These are phyloP conservation scores for Aspergillus homomorphus DNA, from an alignment of 495 filamentous ascomycete genomes.

Conservation along the genomic window DNA sequence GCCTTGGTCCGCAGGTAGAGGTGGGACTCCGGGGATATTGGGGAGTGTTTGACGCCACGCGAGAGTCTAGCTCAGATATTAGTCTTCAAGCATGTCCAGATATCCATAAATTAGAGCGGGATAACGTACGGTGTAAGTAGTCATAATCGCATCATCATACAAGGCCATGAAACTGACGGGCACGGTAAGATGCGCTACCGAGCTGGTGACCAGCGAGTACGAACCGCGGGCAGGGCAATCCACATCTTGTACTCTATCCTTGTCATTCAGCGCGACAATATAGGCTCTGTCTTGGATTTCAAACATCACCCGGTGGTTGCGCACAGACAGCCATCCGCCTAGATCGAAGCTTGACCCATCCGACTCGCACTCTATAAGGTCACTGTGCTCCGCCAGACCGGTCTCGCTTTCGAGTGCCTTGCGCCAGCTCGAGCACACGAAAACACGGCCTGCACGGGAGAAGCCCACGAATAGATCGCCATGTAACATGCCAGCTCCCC, in stretches of 20 bases:
- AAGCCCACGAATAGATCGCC: conserved; percentile 39
- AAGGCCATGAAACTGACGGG: conserved; percentile 41
- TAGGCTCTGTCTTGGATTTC: conserved; percentile 41
- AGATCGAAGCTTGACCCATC: conserved; percentile 37
- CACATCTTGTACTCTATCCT: conserved; percentile 29
- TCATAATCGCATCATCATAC: conserved; percentile 40
- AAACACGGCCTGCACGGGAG: conserved; percentile 37
- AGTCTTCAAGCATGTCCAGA: conserved; percentile 3
- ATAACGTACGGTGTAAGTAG: conserved; percentile 35
- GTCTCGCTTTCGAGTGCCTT: conserved; percentile 27
- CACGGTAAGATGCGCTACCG: conserved; percentile 34
- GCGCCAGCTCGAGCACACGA: conserved; percentile 39
- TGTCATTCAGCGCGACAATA: conserved; percentile 34
- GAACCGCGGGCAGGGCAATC: conserved; percentile 28
- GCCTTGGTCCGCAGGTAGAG: conserved; percentile 16
- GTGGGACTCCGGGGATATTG: conserved; percentile 17
- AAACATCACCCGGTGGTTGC: conserved; percentile 41
- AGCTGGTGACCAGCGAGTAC: conserved; percentile 36
- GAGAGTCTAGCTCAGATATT: conserved; percentile 29
- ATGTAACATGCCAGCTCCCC: conserved; percentile 39
- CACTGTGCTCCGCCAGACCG: conserved; percentile 23
- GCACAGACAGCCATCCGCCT: conserved; percentile 40
- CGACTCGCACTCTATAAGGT: conserved; percentile 36
- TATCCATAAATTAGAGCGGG: background rate
- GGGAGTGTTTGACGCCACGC: conserved; percentile 30